Evolutionary conservation across 257 asterid genomes (phyloP).

Genomic region (Nicotiana undulata): DNA sequence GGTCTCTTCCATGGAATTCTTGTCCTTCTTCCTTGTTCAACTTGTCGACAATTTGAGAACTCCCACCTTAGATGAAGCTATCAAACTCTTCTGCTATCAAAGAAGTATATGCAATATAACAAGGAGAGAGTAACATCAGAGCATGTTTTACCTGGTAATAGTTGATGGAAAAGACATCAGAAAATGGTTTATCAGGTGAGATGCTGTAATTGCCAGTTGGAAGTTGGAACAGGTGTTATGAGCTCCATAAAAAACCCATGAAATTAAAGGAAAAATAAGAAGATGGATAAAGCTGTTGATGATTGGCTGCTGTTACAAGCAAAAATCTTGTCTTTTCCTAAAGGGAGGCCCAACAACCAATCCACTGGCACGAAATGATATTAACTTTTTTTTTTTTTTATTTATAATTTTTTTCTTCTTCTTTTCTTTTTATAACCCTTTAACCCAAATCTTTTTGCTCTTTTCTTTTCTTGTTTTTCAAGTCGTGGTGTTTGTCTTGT

Average conservation of each 20-base stretch:
- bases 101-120: background rate
- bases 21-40: constrained; percentile 16
- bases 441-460: background rate
- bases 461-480: background rate
- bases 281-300: constrained; percentile 27
- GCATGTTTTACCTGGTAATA: background rate
- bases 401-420: background rate
- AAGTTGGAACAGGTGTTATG: constrained; percentile 4
- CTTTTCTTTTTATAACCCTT: background rate
- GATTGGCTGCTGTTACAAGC: constrained; percentile 49
- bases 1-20: constrained; percentile 19
- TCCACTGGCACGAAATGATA: background rate
- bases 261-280: background rate
- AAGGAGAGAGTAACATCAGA: background rate
- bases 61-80: background rate
- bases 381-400: background rate
- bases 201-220: constrained; percentile 4
- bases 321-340: constrained; percentile 37
- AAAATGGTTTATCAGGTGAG: background rate
- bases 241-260: background rate
- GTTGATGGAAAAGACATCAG: background rate
- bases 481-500: background rate
- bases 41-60: background rate
- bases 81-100: background rate
- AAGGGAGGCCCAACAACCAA: background rate